Conservation (phyloP, 139 green algal species). For the Picochlorum sp. region DNA sequence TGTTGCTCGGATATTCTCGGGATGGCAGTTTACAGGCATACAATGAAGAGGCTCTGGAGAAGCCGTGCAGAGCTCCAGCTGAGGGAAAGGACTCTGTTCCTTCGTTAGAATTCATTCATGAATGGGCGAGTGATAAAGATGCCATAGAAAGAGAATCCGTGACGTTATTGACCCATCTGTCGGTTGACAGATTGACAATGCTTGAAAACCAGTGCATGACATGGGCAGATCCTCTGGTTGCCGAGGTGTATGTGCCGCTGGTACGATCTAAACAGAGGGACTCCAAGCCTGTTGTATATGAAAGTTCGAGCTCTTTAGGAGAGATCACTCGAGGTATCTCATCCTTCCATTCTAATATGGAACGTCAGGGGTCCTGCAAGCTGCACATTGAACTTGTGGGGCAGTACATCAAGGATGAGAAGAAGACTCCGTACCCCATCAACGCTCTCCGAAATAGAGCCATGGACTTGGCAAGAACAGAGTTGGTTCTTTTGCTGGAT, state of each 20-base stretch:
- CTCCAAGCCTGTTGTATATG: not conserved
- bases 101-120: not conserved
- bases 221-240: slow-evolving; percentile 6
- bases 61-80: not conserved
- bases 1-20: no score
- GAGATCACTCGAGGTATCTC: slow-evolving; percentile 9
- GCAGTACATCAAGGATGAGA: not conserved
- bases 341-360: slow-evolving; percentile 7
- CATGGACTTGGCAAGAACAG: slow-evolving; percentile 3
- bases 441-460: slow-evolving; percentile 10
- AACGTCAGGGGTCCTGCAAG: not conserved
- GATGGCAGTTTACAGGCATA: no score
- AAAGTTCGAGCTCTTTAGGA: not conserved
- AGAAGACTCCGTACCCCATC: not conserved
- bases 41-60: not conserved
- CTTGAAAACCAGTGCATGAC: slow-evolving; percentile 17
- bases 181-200: slow-evolving; percentile 14
- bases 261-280: not conserved
- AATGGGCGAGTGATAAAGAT: slow-evolving; percentile 6
- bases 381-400: slow-evolving; percentile 6
- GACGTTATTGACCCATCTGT: slow-evolving; percentile 12
- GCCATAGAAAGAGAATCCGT: not conserved
- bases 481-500: slow-evolving; percentile 4
- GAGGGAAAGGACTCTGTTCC: not conserved
- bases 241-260: slow-evolving; percentile 12